These are phyloP conservation scores for Perkinsus chesapeaki DNA, from an alignment of 169 alveolate species.

Conservation along the genomic window DNA sequence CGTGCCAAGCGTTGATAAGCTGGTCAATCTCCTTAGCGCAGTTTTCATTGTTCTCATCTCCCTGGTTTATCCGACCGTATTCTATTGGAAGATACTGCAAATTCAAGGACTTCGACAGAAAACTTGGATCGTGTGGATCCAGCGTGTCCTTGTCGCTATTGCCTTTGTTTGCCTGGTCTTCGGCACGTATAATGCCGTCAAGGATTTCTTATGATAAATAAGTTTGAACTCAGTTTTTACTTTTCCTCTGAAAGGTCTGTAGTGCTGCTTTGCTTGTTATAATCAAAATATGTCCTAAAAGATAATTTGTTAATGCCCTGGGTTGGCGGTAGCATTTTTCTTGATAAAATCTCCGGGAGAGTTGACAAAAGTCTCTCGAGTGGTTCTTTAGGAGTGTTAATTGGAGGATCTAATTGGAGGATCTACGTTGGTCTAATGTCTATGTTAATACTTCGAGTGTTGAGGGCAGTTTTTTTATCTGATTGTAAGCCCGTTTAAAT, in stretches of 20 bases:
- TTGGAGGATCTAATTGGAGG: too few species aligned
- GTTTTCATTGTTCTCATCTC: neutral
- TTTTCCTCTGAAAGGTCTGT: neutral
- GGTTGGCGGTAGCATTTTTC: slow-evolving; percentile 1
- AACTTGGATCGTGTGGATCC: neutral
- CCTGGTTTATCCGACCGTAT: neutral
- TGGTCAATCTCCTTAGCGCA: neutral
- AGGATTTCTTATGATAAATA: neutral
- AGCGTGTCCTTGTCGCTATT: neutral
- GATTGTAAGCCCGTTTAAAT: too few species aligned
- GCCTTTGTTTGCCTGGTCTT: neutral
- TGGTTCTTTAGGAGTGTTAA: too few species aligned
- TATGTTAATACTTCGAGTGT: too few species aligned
- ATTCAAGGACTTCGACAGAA: neutral
- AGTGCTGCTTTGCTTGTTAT: neutral
- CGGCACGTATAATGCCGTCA: neutral
- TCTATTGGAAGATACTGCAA: neutral
- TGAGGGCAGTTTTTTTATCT: too few species aligned
- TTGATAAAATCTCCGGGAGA: too few species aligned
- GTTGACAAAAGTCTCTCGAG: too few species aligned
- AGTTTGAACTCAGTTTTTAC: too few species aligned
- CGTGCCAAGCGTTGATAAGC: neutral
- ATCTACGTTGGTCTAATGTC: too few species aligned
- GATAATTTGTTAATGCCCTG: neutral
- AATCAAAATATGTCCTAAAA: neutral